Evolutionary conservation across 257 asterid species (phyloP).

Genomic region (Nicotiana otophora): DNA sequence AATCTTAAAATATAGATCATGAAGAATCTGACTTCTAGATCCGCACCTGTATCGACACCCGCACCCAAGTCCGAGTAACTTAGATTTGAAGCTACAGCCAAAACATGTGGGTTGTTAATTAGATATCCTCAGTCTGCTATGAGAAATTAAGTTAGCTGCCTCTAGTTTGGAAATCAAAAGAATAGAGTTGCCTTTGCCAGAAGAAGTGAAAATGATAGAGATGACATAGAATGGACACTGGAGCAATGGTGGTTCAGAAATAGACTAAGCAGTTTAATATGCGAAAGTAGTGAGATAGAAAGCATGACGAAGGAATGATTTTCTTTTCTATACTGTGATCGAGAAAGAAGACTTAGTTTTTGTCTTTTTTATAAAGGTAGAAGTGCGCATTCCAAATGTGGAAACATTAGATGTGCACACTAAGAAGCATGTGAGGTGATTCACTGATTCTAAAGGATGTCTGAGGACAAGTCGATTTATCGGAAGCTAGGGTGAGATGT

Average conservation of each 20-base stretch:
- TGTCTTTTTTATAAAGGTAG: too few relatives aligned
- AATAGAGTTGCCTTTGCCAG: neutral
- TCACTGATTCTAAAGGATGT: neutral
- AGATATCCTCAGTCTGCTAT: neutral
- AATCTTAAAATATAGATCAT: too few relatives aligned
- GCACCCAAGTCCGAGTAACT: too few relatives aligned
- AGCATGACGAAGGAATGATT: neutral
- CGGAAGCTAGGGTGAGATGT: neutral
- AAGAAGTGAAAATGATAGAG: neutral
- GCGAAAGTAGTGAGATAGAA: neutral
- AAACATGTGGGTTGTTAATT: neutral
- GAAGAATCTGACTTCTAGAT: too few relatives aligned
- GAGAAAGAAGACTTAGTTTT: neutral
- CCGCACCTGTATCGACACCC: too few relatives aligned
- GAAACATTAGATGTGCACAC: neutral
- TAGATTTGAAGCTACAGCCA: neutral
- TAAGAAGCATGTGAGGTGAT: neutral
- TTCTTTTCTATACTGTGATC: neutral
- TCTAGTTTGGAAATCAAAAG: neutral
- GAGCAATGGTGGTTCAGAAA: neutral
- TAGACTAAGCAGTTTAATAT: neutral
- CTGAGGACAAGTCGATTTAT: neutral
- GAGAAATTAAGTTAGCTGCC: neutral
- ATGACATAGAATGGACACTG: neutral
- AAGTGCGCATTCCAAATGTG: neutral